Base-by-base conservation (phyloP, 805 yeast genomes). In the Wickerhamiella bombiphila region DNA sequence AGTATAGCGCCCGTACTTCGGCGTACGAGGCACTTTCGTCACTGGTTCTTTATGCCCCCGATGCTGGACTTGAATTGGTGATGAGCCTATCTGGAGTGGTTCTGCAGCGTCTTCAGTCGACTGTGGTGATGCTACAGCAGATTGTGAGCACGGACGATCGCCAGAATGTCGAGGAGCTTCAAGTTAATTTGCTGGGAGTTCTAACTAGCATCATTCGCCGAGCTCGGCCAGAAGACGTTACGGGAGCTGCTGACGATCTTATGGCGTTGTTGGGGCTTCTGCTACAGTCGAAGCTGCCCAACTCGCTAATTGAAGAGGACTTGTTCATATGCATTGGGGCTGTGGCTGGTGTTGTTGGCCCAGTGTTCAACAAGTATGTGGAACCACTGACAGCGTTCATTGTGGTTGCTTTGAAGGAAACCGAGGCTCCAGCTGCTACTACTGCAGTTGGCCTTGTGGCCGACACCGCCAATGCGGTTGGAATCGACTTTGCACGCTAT, bases 401-500 rank as follows among this genome's bases (percentile, higher is more conserved):
- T 56, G 73, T 75, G 14, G 68, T 69, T 43, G 94, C 94, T 0
- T 66, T 91, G 43, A 70, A 73, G 49, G 86, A 85, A 58, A 74
- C 80, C 6, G 94, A 82, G 28, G 74, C 83, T 3, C 80, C 86
- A 28, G 75, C 81, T 8, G 79, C 94, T 52, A 72, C 72, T 45
- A 81, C 94, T 4, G 94, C 97, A 3, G 85, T 91, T 40, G 97
- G 98, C 3, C 69, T 91, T 36, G 85, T 91, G 42, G 95, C 95
- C 15, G 98, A 91, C 61, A 76, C 88, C 48, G 72, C 93, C 7
- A 93, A 85, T 54, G 82, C 96, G 0, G 67, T 91, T 37, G 94
- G 93, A 22, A 69, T 66, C 18, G 67, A 66, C 20, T 73, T 86
- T 47, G 68, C 70, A 41, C 82, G 79, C 38, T 88, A 81, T 56